Evolutionary conservation across 2,329 filamentous ascomycete species (phyloP).

Genomic region (Clarireedia sp.): DNA sequence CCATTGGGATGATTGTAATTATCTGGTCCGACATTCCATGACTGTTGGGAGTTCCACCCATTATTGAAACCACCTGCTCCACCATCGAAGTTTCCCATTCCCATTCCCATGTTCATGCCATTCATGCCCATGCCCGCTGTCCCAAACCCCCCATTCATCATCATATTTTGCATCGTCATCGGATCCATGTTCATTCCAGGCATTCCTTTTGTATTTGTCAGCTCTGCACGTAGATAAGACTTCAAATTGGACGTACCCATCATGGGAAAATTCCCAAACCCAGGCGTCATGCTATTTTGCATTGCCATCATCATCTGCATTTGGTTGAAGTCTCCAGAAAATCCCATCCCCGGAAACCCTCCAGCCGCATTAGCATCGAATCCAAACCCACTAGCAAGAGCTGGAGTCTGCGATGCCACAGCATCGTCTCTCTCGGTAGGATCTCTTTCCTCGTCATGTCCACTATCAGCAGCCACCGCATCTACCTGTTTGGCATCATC

Average conservation of each 20-base stretch:
- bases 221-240: background rate
- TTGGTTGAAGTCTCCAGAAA: slow-evolving; percentile 58
- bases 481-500: slow-evolving; percentile 16
- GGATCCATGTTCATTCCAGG: slow-evolving; percentile 79
- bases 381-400: slow-evolving; percentile 33
- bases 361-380: slow-evolving; percentile 33
- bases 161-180: slow-evolving; percentile 65
- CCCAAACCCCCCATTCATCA: slow-evolving; percentile 71
- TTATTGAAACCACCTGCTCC: slow-evolving; percentile 59
- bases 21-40: slow-evolving; percentile 79
- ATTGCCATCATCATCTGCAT: slow-evolving; percentile 74
- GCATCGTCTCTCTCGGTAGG: slow-evolving; percentile 12
- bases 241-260: slow-evolving; percentile 66
- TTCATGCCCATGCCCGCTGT: slow-evolving; percentile 72
- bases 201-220: slow-evolving; percentile 40
- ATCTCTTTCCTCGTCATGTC: slow-evolving; percentile 12
- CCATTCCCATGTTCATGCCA: slow-evolving; percentile 71
- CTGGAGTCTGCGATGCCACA: slow-evolving; percentile 13
- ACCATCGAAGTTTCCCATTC: slow-evolving; percentile 57
- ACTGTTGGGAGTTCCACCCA: slow-evolving; percentile 74
- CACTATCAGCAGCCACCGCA: slow-evolving; percentile 9
- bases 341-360: slow-evolving; percentile 39
- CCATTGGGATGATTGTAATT: slow-evolving; percentile 82
- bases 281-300: slow-evolving; percentile 57
- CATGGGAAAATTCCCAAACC: slow-evolving; percentile 59